Evolutionary conservation across 2,329 filamentous ascomycete genomes (phyloP).

Genomic region (Xylaria sp.): DNA sequence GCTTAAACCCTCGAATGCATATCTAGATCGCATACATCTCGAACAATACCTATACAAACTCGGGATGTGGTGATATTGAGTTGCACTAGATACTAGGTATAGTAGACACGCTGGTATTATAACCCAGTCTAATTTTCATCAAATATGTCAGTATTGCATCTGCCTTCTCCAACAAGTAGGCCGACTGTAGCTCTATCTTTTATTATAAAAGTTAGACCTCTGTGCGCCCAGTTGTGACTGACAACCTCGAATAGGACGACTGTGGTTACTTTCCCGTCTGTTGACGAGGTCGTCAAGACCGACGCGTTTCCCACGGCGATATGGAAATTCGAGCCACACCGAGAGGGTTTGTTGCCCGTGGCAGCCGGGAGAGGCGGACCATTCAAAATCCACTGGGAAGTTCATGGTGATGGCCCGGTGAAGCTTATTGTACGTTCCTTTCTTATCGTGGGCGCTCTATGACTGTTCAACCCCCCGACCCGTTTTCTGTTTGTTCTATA

Average conservation of each 20-base stretch:
- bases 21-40: too few species aligned
- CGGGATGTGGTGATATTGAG: too few species aligned
- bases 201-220: background rate
- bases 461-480: too few species aligned
- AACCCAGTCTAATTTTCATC: background rate
- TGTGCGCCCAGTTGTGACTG: background rate
- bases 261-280: constrained; percentile 31
- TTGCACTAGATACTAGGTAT: background rate
- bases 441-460: background rate
- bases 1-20: too few species aligned
- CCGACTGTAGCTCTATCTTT: background rate
- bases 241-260: constrained; percentile 13
- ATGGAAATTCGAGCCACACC: constrained; percentile 72
- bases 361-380: constrained; percentile 76
- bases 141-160: constrained; percentile 13
- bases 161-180: background rate
- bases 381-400: constrained; percentile 76
- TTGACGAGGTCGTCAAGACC: constrained; percentile 50
- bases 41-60: too few species aligned
- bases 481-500: too few species aligned
- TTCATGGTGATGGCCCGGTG: constrained; percentile 75
- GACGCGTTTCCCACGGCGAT: constrained; percentile 69
- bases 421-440: constrained; percentile 71
- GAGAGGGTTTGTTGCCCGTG: constrained; percentile 65
- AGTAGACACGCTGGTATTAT: background rate